These are phyloP conservation scores for Dictyostelium intermedium DNA, from an alignment of 78 protist species.

Conservation along the genomic window DNA sequence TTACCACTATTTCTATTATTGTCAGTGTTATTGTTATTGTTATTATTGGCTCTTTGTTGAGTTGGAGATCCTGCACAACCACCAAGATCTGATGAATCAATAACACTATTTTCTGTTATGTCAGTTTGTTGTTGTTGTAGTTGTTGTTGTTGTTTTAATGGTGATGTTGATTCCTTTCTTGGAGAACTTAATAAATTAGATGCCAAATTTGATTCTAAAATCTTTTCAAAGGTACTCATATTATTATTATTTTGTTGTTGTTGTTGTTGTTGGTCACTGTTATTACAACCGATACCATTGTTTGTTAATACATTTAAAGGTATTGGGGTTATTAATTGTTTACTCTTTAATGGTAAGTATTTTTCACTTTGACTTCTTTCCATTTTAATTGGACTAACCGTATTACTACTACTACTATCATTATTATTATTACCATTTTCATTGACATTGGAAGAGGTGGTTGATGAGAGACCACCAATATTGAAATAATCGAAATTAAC, in stretches of 20 bases:
- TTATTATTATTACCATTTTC: neutral
- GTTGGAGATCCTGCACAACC: neutral
- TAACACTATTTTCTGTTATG: neutral
- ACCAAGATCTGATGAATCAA: neutral
- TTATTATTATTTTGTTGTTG: neutral
- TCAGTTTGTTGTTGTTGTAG: neutral
- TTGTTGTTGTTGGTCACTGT: neutral
- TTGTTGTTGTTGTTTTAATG: neutral
- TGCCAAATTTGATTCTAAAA: neutral
- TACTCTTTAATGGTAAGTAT: neutral
- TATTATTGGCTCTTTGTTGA: neutral
- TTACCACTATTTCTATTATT: neutral
- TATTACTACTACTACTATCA: neutral
- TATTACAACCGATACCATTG: neutral
- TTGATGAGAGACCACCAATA: neutral
- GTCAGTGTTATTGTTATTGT: neutral
- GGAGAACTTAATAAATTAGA: neutral
- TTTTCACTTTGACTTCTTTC: constrained; percentile 62
- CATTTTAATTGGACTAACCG: neutral
- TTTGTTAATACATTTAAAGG: neutral
- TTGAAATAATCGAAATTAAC: constrained; percentile 7
- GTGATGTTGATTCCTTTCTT: neutral
- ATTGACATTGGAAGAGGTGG: neutral
- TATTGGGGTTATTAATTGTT: neutral
- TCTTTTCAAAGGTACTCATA: neutral